Evolutionary conservation across 306 rosid genomes (phyloP).

Genomic region (Dryas drummondii): DNA sequence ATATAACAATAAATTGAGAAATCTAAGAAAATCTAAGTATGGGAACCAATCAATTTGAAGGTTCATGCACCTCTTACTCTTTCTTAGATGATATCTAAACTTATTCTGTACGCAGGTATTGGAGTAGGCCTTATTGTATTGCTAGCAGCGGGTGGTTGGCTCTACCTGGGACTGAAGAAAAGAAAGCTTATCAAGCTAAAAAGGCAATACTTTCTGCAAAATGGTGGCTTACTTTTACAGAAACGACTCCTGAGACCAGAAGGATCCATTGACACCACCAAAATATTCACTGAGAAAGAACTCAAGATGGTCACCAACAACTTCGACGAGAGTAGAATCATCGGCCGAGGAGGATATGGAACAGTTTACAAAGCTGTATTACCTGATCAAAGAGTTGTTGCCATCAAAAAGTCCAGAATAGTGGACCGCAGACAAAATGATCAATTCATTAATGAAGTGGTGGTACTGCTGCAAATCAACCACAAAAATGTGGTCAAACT

Average conservation of each 20-base stretch:
- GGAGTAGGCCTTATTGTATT: no score
- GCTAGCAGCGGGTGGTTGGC: no score
- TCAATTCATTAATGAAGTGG: conserved; percentile 23
- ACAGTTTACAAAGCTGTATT: conserved; percentile 11
- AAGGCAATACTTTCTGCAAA: background rate
- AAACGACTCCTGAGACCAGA: background rate
- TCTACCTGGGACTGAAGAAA: background rate
- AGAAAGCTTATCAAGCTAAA: background rate
- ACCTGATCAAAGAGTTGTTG: background rate
- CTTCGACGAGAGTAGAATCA: conserved; percentile 6
- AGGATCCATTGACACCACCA: background rate
- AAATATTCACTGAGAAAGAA: conserved; percentile 6
- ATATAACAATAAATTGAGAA: no score
- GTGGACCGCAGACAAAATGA: conserved; percentile 10
- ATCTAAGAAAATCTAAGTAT: no score
- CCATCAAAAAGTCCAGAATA: conserved; percentile 16
- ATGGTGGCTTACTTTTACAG: conserved; percentile 1
- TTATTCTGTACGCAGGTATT: no score
- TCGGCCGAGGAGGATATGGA: conserved; percentile 22
- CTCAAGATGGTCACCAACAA: conserved; percentile 17
- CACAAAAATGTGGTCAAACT: conserved; percentile 15
- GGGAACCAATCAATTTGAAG: no score
- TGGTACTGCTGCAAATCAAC: conserved; percentile 8
- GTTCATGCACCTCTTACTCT: no score
- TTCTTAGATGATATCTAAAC: no score